Conservation (phyloP, 2,329 filamentous ascomycete genomes). For the Diaporthe aspalathi region DNA sequence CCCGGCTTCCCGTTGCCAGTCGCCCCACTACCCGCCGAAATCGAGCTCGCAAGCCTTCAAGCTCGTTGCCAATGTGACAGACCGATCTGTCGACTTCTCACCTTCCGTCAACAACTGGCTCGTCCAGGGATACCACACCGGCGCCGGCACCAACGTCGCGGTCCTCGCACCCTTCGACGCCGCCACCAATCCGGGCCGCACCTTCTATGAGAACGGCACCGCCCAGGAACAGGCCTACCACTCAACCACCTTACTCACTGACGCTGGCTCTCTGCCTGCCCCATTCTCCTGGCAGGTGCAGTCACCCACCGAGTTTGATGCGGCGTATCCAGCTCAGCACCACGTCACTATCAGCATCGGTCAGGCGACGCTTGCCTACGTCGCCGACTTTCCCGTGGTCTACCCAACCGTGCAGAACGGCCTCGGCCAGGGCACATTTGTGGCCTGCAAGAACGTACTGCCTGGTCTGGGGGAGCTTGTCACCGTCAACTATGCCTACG, state of each 20-base stretch:
- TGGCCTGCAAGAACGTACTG: neutral
- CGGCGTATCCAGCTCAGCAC: neutral
- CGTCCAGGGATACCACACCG: constrained; percentile 8
- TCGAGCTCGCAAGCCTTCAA: constrained; percentile 1
- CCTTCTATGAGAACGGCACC: neutral
- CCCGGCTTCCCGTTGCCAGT: neutral
- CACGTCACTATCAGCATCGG: neutral
- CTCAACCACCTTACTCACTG: neutral
- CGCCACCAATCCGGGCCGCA: neutral
- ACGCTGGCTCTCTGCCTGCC: neutral
- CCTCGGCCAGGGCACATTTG: neutral
- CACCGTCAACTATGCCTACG: constrained; percentile 6
- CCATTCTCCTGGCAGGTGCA: constrained; percentile 9
- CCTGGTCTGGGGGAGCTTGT: neutral
- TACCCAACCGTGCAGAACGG: constrained; percentile 1
- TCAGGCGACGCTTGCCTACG: neutral
- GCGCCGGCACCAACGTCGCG: constrained; percentile 1
- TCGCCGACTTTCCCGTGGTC: constrained; percentile 7
- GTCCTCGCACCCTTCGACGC: constrained; percentile 7
- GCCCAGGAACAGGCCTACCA: neutral
- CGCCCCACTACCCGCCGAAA: neutral
- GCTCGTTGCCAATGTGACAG: neutral
- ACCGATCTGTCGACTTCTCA: neutral
- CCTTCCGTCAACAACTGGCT: neutral
- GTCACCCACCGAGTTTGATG: neutral